Evolutionary conservation across 2,329 filamentous ascomycete species (phyloP).

Genomic region (Chrysoporthe puriensis): DNA sequence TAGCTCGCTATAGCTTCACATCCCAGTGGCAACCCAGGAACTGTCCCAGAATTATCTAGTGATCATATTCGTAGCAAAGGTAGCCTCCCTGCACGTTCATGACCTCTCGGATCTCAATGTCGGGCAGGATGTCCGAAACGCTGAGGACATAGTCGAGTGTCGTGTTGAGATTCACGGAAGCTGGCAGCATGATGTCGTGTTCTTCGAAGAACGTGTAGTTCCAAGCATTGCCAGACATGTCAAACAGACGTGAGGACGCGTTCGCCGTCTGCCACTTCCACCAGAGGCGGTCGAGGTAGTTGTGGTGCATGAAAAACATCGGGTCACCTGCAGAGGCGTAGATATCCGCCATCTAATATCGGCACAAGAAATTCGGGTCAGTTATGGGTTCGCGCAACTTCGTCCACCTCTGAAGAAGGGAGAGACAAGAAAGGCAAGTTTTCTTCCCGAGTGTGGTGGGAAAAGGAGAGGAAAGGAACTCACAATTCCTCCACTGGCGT

Average conservation of each 20-base stretch:
- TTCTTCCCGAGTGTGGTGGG: not conserved
- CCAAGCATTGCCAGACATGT: conserved; percentile 18
- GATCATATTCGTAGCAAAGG: conserved; percentile 10
- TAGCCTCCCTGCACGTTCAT: conserved; percentile 20
- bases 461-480: not conserved
- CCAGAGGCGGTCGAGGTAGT: conserved; percentile 35
- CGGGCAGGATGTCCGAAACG: conserved; percentile 8
- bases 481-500: conserved; percentile 5
- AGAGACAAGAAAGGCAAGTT: not conserved
- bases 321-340: conserved; percentile 35
- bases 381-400: not conserved
- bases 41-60: not conserved
- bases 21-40: not conserved
- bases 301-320: conserved; percentile 41
- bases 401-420: not conserved
- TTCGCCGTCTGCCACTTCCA: conserved; percentile 31
- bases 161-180: conserved; percentile 1
- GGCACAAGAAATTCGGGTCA: not conserved
- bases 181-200: conserved; percentile 1
- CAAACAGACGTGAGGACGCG: conserved; percentile 3
- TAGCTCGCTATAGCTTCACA: not conserved
- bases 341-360: conserved; percentile 27
- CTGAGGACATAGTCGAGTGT: conserved; percentile 11
- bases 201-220: conserved; percentile 9
- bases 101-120: conserved; percentile 10